Percentiles rank a stretch among this genome's conserved stretches.
Evolutionary conservation across 495 filamentous ascomycete genomes (phyloP).

Genomic region (Aspergillus baeticus): DNA sequence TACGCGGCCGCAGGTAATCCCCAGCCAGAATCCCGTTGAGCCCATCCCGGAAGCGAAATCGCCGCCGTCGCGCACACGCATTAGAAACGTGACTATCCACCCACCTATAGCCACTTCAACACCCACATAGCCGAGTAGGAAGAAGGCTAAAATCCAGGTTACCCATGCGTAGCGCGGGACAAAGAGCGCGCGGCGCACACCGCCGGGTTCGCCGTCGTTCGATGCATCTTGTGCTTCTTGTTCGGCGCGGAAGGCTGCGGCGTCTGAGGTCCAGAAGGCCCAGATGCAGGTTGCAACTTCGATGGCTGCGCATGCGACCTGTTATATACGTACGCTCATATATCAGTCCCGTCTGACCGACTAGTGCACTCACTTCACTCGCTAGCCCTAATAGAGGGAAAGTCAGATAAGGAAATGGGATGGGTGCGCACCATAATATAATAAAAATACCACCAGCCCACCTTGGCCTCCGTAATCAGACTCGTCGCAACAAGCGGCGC

Average conservation of each 20-base stretch:
- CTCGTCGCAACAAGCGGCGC: slow-evolving; percentile 57
- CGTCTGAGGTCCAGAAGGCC: slow-evolving; percentile 13
- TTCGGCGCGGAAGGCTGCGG: slow-evolving; percentile 23
- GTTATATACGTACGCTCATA: neutral
- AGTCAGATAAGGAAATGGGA: slow-evolving; percentile 45
- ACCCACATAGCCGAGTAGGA: slow-evolving; percentile 79
- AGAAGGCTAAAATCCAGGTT: slow-evolving; percentile 75
- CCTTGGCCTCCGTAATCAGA: slow-evolving; percentile 47
- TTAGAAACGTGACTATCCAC: slow-evolving; percentile 69
- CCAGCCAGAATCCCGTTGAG: slow-evolving; percentile 66
- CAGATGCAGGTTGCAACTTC: slow-evolving; percentile 7
- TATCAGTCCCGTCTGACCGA: too few relatives aligned
- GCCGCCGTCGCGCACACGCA: slow-evolving; percentile 51
- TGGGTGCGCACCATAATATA: slow-evolving; percentile 68
- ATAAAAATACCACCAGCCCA: slow-evolving; percentile 60
- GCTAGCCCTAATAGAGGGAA: slow-evolving; percentile 45
- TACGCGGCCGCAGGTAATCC: slow-evolving; percentile 60
- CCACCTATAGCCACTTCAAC: slow-evolving; percentile 81
- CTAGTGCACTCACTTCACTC: neutral
- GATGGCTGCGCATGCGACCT: slow-evolving; percentile 12
- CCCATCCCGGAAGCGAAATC: slow-evolving; percentile 61
- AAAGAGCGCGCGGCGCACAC: slow-evolving; percentile 56
- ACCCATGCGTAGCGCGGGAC: slow-evolving; percentile 47
- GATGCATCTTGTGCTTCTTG: neutral
- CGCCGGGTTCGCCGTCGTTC: slow-evolving; percentile 40